These are phyloP conservation scores for Boletales sp. DNA, from an alignment of 768 basidiomycete genomes.

Conservation along the genomic window DNA sequence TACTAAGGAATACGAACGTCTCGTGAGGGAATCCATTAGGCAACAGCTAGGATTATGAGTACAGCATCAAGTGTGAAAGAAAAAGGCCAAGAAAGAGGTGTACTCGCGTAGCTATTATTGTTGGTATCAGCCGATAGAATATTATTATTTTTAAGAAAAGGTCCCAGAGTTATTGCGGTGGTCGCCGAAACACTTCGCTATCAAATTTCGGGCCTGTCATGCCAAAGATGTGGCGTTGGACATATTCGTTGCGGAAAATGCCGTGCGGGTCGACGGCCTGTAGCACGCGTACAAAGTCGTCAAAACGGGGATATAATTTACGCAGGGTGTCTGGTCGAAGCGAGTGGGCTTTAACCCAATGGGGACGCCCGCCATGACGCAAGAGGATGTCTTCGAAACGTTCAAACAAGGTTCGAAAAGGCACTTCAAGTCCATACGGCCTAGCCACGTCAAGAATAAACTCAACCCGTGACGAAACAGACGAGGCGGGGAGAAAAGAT, in stretches of 20 bases:
- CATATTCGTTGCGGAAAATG: conserved; percentile 85
- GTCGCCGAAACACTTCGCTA: conserved; percentile 46
- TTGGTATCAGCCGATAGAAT: neutral
- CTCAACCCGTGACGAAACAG: neutral
- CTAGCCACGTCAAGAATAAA: conserved; percentile 36
- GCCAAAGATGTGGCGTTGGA: conserved; percentile 83
- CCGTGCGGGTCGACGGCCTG: conserved; percentile 69
- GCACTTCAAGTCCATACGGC: conserved; percentile 80
- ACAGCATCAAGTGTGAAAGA: neutral
- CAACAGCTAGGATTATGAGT: conserved; percentile 76
- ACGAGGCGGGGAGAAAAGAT: neutral
- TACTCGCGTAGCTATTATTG: too few species aligned
- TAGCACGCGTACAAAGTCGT: conserved; percentile 68
- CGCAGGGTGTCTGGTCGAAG: conserved; percentile 63
- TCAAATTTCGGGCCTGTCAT: conserved; percentile 38
- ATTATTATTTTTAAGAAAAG: conserved; percentile 1
- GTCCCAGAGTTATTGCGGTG: conserved; percentile 4
- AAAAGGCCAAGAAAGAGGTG: too few species aligned
- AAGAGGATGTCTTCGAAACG: conserved; percentile 71
- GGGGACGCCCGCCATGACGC: conserved; percentile 76
- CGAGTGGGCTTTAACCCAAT: conserved; percentile 94
- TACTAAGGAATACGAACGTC: conserved; percentile 75
- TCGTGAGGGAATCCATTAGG: conserved; percentile 77
- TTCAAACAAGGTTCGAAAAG: conserved; percentile 75
- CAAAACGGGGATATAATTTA: conserved; percentile 75